These are phyloP conservation scores for Daldinia bambusicola DNA, from an alignment of 495 filamentous ascomycete genomes.

Conservation along the genomic window DNA sequence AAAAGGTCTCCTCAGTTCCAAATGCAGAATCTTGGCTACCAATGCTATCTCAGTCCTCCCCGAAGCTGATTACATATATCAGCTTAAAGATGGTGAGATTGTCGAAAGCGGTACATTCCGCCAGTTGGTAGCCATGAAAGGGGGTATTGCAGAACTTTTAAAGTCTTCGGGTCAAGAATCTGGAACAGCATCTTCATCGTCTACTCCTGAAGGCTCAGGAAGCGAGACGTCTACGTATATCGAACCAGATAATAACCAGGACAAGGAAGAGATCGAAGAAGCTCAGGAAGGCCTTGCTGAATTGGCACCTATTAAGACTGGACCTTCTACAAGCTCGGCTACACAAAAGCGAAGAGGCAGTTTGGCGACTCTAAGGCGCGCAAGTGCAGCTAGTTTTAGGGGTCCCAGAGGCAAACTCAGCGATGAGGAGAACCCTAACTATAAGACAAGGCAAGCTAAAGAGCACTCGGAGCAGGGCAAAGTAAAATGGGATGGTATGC, in stretches of 20 bases:
- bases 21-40: slow-evolving; percentile 93
- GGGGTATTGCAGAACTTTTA: slow-evolving; percentile 85
- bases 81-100: slow-evolving; percentile 84
- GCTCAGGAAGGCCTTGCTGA: slow-evolving; percentile 73
- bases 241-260: slow-evolving; percentile 56
- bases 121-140: slow-evolving; percentile 92
- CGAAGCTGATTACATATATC: slow-evolving; percentile 82
- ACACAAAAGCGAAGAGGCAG: slow-evolving; percentile 68
- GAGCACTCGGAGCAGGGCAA: slow-evolving; percentile 93
- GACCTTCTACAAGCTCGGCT: slow-evolving; percentile 49
- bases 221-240: slow-evolving; percentile 71
- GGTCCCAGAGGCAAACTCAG: slow-evolving; percentile 82
- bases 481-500: slow-evolving; percentile 84
- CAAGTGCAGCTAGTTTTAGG: slow-evolving; percentile 89
- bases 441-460: slow-evolving; percentile 84
- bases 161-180: slow-evolving; percentile 72
- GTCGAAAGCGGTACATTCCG: slow-evolving; percentile 89
- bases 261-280: slow-evolving; percentile 73
- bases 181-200: slow-evolving; percentile 45
- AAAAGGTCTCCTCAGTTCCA: slow-evolving; percentile 81
- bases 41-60: slow-evolving; percentile 94
- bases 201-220: slow-evolving; percentile 57
- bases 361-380: slow-evolving; percentile 81
- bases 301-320: slow-evolving; percentile 75
- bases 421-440: slow-evolving; percentile 79